Base-by-base conservation (phyloP, 495 filamentous ascomycete genomes). In the Hypoxylon crocopeplum region DNA sequence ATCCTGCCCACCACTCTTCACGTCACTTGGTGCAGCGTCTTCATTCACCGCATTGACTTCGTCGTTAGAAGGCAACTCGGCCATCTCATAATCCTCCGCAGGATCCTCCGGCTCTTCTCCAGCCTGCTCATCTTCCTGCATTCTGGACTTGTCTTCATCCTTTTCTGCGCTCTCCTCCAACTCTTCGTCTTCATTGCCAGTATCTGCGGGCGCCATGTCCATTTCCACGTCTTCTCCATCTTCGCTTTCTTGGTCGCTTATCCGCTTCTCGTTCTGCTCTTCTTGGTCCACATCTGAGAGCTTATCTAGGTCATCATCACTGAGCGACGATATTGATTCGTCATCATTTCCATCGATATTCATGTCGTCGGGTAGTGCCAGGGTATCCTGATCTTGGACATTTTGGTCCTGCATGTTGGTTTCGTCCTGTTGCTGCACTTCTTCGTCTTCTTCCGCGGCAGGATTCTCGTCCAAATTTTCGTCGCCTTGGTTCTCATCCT, bases 341-440 rank as follows among this genome's bases (percentile, higher is more conserved):
- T 82, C 71, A 54, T 87, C 84, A 17, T 78, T 70, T 7, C 80
- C 72, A 56, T 87, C 86, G 52, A 88, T 80, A 46, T 93, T 86
- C 73, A 92, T 83, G 55, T 91, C 87, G 40, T 92, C 90, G 44
- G 90, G 85, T 33, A 87, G 62, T 19, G 79, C 83, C 36, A 87
- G 62, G 4, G 79, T 78, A 34, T 85, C 81, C 15, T 80, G 77
- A 33, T 84, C 84, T 38, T 87, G 79, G 22, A 88, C 87, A 50
- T 88, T 85, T 54, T 85, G 82, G 40, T 88, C 88, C 48, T 82
- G 81, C 16, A 81, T 83, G 34, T 86, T 86, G 21, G 79, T 73
- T 40, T 85, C 85, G 44, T 83, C 80, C 38, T 88, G 83, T 47
- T 86, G 77, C 17, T 91, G 86, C 42, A 87, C 82, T 59, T 96